phyloP scores from a whole-genome alignment of 352 stramenopile species.

The Phytophthora fragariaefolia region DNA sequence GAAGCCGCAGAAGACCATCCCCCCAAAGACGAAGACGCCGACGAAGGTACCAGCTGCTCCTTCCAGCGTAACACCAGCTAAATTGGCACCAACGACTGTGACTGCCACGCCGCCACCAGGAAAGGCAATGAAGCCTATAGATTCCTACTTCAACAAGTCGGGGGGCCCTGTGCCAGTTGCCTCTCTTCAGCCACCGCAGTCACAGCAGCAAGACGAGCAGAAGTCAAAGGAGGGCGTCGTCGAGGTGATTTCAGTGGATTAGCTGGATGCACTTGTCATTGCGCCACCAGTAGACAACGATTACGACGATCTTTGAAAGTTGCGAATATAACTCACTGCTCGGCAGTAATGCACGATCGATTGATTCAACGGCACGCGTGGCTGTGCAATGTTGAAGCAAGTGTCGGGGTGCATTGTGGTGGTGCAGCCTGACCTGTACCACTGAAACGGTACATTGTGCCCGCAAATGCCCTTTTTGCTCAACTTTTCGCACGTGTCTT shows the following conservation, averaged over 20 bases:
- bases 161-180: neutral
- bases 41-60: conserved; percentile 4
- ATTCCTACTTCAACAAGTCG: conserved; percentile 45
- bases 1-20: conserved; percentile 1
- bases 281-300: neutral
- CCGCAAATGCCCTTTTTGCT: neutral
- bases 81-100: conserved; percentile 3
- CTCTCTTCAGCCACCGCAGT: conserved; percentile 6
- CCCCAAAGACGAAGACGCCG: conserved; percentile 21
- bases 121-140: conserved; percentile 33
- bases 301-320: conserved; percentile 16
- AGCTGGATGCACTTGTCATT: conserved; percentile 23
- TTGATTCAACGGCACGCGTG: neutral
- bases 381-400: conserved; percentile 16
- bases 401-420: conserved; percentile 6
- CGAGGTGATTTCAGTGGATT: conserved; percentile 39
- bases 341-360: neutral
- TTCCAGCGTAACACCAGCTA: neutral
- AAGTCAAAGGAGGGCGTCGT: conserved; percentile 22
- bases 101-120: conserved; percentile 22
- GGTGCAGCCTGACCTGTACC: conserved; percentile 1
- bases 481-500: conserved; percentile 1
- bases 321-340: conserved; percentile 21
- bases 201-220: conserved; percentile 7
- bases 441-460: neutral